Evolutionary conservation across 257 asterid genomes (phyloP), one percentile per base, ranked within the genome.

Genomic region (Capsicum baccatum): DNA sequence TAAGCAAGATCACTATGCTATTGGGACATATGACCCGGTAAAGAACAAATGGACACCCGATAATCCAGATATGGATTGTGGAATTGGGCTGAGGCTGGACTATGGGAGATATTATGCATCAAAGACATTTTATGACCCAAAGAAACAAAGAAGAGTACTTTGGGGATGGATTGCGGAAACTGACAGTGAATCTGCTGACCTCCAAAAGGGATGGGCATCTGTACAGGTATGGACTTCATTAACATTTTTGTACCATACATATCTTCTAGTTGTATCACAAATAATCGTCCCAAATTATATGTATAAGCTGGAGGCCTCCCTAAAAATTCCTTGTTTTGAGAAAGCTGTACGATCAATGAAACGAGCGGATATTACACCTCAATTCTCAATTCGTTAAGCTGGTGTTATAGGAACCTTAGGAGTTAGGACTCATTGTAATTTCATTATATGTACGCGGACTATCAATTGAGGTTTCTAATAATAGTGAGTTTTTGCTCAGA

Each of bases 91-190:
- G 11, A 87, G 94, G 10, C 83, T 87, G 44, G 98, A 94, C 78
- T 93, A 95, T 54, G 98, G 98, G 15, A 89, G 84, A 35, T 93
- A 84, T 17, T 95, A 95, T 82, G 98, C 97, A 0, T 95, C 98
- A 0, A 95, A 95, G 88, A 89, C 98, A 2, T 95, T 95, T 83
- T 95, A 92, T 86, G 98, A 93, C 63, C 92, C 89, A 2, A 47
- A 84, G 7, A 88, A 88, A 35, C 19, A 87, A 86, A 91, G 98
- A 84, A 92, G 98, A 68, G 85, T 95, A 21, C 48, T 94, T 85
- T 93, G 93, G 97, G 95, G 97, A n/a, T 94, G 98, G 97, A 87
- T 88, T 19, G 89, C 91, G 8, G 98, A 94, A 79, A 91, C 97
- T 79, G 94, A 91, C 83, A 91, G 90, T 47, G 94, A 93, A 79